These are phyloP conservation scores for Geosmithia flava DNA, from an alignment of 2,329 filamentous ascomycete species.

Conservation along the genomic window DNA sequence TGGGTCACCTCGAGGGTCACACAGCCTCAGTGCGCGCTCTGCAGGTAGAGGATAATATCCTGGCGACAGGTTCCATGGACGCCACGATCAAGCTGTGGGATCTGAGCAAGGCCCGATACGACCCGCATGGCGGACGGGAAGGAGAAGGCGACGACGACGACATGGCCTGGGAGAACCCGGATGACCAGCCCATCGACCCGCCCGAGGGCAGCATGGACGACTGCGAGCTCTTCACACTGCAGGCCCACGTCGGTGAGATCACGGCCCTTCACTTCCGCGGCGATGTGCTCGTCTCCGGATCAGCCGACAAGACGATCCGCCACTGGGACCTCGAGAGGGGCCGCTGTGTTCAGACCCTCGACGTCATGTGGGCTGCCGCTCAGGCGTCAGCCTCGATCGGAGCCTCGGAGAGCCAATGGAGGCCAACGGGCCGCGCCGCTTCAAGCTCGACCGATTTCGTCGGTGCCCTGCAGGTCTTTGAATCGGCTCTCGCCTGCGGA, in stretches of 20 bases:
- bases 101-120: constrained; percentile 75
- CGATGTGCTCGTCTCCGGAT: constrained; percentile 86
- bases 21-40: constrained; percentile 85
- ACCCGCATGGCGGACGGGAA: constrained; percentile 51
- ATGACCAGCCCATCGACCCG: constrained; percentile 56
- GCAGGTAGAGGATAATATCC: constrained; percentile 90
- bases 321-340: constrained; percentile 98
- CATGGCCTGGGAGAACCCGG: constrained; percentile 60
- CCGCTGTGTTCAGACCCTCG: constrained; percentile 92
- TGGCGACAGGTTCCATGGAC: constrained; percentile 89
- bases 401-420: constrained; percentile 54
- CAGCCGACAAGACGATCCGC: constrained; percentile 89
- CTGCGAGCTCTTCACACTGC: constrained; percentile 77
- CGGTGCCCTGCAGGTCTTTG: constrained; percentile 88
- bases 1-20: constrained; percentile 85
- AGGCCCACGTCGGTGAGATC: constrained; percentile 86
- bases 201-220: constrained; percentile 75
- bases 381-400: constrained; percentile 62
- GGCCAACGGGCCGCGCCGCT: constrained; percentile 51
- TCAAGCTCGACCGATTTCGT: constrained; percentile 77
- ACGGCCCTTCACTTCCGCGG: constrained; percentile 86
- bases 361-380: constrained; percentile 95
- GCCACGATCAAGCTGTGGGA: constrained; percentile 94
- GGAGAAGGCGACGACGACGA: constrained; percentile 52
- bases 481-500: constrained; percentile 88